phyloP scores from a whole-genome alignment of 2,329 filamentous ascomycete genomes.

The Cladophialophora chaetospira region DNA sequence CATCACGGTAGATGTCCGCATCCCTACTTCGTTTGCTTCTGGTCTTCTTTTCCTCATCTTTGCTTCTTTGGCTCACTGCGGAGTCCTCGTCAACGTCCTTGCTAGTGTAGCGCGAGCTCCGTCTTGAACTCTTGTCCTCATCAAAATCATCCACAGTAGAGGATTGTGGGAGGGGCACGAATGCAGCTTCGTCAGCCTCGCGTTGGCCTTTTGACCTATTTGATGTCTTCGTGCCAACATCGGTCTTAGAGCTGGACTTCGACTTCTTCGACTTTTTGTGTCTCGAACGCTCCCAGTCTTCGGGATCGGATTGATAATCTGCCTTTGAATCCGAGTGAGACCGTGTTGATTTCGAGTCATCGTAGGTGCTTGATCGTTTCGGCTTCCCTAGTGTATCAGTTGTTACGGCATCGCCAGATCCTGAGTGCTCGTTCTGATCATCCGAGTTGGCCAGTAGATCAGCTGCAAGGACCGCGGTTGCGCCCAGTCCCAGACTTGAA shows the following conservation, averaged over 20 bases:
- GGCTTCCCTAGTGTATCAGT: constrained; percentile 1
- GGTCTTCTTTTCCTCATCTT: constrained; percentile 37
- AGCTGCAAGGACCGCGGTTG: constrained; percentile 3
- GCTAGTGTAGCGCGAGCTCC: constrained; percentile 37
- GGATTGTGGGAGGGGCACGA: constrained; percentile 21
- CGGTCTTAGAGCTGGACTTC: constrained; percentile 19
- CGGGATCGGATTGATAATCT: constrained; percentile 26
- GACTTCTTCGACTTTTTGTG: constrained; percentile 11
- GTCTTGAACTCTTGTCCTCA: constrained; percentile 36
- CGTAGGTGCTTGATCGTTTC: constrained; percentile 8
- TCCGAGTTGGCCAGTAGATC: background rate
- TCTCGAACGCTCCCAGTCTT: constrained; percentile 23
- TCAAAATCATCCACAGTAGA: constrained; percentile 23
- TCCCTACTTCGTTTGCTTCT: constrained; percentile 36
- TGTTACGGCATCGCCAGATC: background rate
- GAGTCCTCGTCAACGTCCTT: constrained; percentile 43
- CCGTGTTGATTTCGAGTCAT: constrained; percentile 11
- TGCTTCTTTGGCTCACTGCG: constrained; percentile 39
- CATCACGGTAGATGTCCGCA: constrained; percentile 32
- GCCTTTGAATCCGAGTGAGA: constrained; percentile 7
- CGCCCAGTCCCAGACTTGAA: constrained; percentile 9
- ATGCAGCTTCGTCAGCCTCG: constrained; percentile 1
- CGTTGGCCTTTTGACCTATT: background rate
- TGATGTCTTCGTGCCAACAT: constrained; percentile 16
- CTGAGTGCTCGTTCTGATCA: background rate